Evolutionary conservation across 495 filamentous ascomycete species (phyloP).

Genomic region (Hamigera avellanea): DNA sequence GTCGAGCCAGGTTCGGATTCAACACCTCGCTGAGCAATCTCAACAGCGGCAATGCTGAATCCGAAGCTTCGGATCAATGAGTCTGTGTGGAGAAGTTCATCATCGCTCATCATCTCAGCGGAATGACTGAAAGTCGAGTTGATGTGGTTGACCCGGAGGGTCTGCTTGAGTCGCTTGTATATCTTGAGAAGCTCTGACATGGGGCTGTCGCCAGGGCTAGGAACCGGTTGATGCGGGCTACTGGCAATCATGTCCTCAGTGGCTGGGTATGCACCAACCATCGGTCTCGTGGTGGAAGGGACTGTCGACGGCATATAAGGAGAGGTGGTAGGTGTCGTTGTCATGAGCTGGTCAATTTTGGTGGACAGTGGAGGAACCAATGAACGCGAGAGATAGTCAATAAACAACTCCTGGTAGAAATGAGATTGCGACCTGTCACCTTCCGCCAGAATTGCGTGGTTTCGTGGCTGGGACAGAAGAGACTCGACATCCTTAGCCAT

Average conservation of each 20-base stretch:
- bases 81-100: conserved; percentile 52
- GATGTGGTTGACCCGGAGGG: conserved; percentile 61
- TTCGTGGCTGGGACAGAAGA: conserved; percentile 21
- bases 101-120: conserved; percentile 22
- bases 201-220: conserved; percentile 25
- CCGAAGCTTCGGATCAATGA: conserved; percentile 65
- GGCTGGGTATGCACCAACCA: conserved; percentile 35
- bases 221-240: conserved; percentile 23
- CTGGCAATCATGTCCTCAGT: conserved; percentile 21
- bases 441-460: conserved; percentile 27
- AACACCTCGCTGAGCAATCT: conserved; percentile 85
- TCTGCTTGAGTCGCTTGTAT: conserved; percentile 70
- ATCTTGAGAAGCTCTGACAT: conserved; percentile 67
- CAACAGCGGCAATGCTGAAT: conserved; percentile 77
- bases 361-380: conserved; percentile 50
- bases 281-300: conserved; percentile 28
- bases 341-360: conserved; percentile 40
- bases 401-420: conserved; percentile 47
- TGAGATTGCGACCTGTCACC: conserved; percentile 25
- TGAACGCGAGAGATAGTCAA: conserved; percentile 46
- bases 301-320: conserved; percentile 15
- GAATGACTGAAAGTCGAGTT: conserved; percentile 33
- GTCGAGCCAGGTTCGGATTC: conserved; percentile 64
- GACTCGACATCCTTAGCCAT: conserved; percentile 20
- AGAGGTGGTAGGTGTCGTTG: conserved; percentile 16